Percentiles rank a stretch among this genome's conserved stretches.
Conservation (phyloP, 768 basidiomycete species). For the Auriscalpium vulgare region DNA sequence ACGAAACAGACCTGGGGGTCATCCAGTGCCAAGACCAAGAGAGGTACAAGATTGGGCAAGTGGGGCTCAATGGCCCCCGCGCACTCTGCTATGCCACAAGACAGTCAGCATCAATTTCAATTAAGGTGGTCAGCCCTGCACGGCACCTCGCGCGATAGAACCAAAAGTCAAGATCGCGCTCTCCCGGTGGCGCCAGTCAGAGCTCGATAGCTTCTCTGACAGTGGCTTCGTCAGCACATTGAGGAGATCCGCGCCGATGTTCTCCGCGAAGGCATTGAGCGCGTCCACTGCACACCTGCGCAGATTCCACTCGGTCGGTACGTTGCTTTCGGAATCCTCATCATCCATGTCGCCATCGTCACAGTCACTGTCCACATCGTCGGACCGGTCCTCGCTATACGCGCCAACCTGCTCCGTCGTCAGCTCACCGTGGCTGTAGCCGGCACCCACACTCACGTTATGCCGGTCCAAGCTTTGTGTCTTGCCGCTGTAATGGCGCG, state of each 20-base stretch:
- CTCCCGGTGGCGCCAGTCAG: slow-evolving; percentile 91
- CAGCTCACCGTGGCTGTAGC: slow-evolving; percentile 22
- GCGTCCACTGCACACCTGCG: slow-evolving; percentile 98
- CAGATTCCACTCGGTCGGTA: slow-evolving; percentile 97
- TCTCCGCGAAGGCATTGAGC: slow-evolving; percentile 90
- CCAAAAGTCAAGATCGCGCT: slow-evolving; percentile 93
- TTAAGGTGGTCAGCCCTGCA: neutral
- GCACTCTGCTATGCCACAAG: slow-evolving; percentile 54
- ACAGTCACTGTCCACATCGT: slow-evolving; percentile 66
- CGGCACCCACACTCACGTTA: too few relatives aligned
- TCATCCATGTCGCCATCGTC: slow-evolving; percentile 85
- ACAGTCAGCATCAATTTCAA: slow-evolving; percentile 1
- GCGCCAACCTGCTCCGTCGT: slow-evolving; percentile 35
- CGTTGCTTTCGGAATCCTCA: slow-evolving; percentile 92
- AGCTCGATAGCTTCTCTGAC: slow-evolving; percentile 89
- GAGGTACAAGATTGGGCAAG: slow-evolving; percentile 86
- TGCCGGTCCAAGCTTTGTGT: slow-evolving; percentile 78
- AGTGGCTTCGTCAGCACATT: slow-evolving; percentile 82
- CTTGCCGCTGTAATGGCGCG: slow-evolving; percentile 83
- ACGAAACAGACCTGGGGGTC: slow-evolving; percentile 76
- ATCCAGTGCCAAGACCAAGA: slow-evolving; percentile 81
- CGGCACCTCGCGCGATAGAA: slow-evolving; percentile 94
- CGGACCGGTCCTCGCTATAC: slow-evolving; percentile 75
- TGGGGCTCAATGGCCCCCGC: slow-evolving; percentile 94
- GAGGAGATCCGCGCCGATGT: slow-evolving; percentile 84